Conservation (phyloP, 1,284 basidiomycete species). For the Nidula niveotomentosa region DNA sequence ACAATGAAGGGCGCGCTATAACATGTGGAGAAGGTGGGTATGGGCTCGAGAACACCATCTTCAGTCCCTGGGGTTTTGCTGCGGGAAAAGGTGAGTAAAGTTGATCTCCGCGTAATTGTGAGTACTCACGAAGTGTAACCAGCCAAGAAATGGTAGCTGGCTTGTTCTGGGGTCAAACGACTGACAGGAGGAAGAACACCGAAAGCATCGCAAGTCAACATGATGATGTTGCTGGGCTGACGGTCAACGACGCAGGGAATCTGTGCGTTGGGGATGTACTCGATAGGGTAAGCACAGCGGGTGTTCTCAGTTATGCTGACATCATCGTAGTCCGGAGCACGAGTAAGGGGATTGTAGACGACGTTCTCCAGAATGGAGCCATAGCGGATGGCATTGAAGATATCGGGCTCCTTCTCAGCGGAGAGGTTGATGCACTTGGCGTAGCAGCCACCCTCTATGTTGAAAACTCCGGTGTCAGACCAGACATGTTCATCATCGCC, state of each 20-base stretch:
- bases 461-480: slow-evolving; percentile 98
- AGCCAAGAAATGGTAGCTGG: slow-evolving; percentile 96
- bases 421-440: slow-evolving; percentile 98
- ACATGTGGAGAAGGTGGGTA: slow-evolving; percentile 99
- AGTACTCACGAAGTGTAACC: slow-evolving; percentile 87
- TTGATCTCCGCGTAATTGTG: background rate
- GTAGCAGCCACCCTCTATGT: slow-evolving; percentile 99
- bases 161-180: slow-evolving; percentile 92
- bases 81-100: slow-evolving; percentile 6
- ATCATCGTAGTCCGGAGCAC: slow-evolving; percentile 95
- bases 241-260: slow-evolving; percentile 86
- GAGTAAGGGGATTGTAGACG: slow-evolving; percentile 90
- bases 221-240: slow-evolving; percentile 96
- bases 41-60: slow-evolving; percentile 97
- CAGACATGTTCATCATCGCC: slow-evolving; percentile 99
- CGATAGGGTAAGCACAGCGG: slow-evolving; percentile 97
- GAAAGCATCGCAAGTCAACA: slow-evolving; percentile 98
- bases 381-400: slow-evolving; percentile 93
- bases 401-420: slow-evolving; percentile 97
- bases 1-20: slow-evolving; percentile 99
- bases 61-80: slow-evolving; percentile 97
- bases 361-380: slow-evolving; percentile 99
- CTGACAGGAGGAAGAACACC: slow-evolving; percentile 97
- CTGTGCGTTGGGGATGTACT: slow-evolving; percentile 94
- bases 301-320: slow-evolving; percentile 98